Conservation (phyloP, 1,139 yeast species). For the Zygoascus sp. region DNA sequence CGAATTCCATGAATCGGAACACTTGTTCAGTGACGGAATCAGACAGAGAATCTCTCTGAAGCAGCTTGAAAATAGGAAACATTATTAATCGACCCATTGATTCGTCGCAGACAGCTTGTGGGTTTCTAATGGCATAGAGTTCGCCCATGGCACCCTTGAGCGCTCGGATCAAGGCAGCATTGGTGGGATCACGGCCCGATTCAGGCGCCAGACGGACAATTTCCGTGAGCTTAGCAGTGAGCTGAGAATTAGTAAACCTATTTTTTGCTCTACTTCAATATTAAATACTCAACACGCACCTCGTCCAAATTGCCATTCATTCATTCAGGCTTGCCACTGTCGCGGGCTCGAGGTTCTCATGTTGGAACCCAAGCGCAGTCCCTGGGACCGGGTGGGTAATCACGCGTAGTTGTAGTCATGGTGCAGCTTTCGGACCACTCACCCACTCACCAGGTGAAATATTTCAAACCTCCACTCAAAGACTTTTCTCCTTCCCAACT, state of each 20-base stretch:
- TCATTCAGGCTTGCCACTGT: constrained; percentile 2
- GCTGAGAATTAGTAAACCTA: too few species aligned
- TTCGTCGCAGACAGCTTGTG: constrained; percentile 16
- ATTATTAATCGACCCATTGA: constrained; percentile 58
- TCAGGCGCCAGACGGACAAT: constrained; percentile 6
- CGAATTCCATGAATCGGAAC: constrained; percentile 39
- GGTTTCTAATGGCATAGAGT: constrained; percentile 18
- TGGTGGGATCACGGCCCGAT: constrained; percentile 1
- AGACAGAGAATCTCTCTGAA: constrained; percentile 41
- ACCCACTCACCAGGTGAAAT: constrained; percentile 1
- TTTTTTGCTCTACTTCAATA: too few species aligned
- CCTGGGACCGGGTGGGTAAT: neutral
- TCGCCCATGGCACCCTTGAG: constrained; percentile 13
- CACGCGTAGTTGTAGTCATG: neutral
- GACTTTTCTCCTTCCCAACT: constrained; percentile 1
- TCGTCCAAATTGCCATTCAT: constrained; percentile 1
- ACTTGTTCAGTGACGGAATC: constrained; percentile 44
- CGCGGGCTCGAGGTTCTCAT: constrained; percentile 2
- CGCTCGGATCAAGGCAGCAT: constrained; percentile 6
- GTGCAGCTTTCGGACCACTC: constrained; percentile 9
- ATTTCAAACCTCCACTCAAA: neutral
- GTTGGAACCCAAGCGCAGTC: constrained; percentile 3
- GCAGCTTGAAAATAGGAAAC: constrained; percentile 52
- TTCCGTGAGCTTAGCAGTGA: constrained; percentile 8
- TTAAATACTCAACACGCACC: neutral